phyloP scores from a whole-genome alignment of 257 asterid species.

The Salvia rosmarinus region DNA sequence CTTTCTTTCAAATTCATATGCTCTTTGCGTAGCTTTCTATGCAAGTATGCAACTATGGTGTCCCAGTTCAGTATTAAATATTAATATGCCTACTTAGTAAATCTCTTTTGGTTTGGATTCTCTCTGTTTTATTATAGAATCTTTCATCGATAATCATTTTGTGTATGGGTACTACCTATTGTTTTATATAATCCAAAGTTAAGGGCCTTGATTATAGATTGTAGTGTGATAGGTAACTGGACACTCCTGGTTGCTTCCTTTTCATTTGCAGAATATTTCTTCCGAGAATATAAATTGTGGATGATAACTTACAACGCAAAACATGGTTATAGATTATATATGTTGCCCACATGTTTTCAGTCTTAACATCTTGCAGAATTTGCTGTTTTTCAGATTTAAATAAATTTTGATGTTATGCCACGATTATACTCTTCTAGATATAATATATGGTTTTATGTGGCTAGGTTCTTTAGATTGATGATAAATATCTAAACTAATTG shows the following conservation, averaged over 20 bases:
- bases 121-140: neutral
- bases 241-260: neutral
- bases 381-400: constrained; percentile 5
- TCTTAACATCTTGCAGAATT: constrained; percentile 16
- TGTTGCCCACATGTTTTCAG: neutral
- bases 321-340: constrained; percentile 4
- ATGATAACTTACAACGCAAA: constrained; percentile 18
- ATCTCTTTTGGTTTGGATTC: neutral
- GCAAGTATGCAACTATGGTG: neutral
- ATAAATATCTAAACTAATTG: constrained; percentile 24
- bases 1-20: neutral
- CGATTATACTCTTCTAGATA: neutral
- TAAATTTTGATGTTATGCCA: constrained; percentile 28
- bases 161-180: neutral
- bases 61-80: neutral
- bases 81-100: constrained; percentile 3
- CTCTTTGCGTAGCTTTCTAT: constrained; percentile 16
- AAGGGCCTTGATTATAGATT: constrained; percentile 15
- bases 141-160: neutral
- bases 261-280: neutral
- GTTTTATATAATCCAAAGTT: constrained; percentile 2
- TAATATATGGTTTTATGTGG: constrained; percentile 26
- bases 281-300: neutral
- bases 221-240: neutral
- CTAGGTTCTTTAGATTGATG: constrained; percentile 30